Evolutionary conservation across 176 grass and related monocot genomes (phyloP), one percentile per base, ranked within the genome.

Genomic region (Carex parvula): DNA sequence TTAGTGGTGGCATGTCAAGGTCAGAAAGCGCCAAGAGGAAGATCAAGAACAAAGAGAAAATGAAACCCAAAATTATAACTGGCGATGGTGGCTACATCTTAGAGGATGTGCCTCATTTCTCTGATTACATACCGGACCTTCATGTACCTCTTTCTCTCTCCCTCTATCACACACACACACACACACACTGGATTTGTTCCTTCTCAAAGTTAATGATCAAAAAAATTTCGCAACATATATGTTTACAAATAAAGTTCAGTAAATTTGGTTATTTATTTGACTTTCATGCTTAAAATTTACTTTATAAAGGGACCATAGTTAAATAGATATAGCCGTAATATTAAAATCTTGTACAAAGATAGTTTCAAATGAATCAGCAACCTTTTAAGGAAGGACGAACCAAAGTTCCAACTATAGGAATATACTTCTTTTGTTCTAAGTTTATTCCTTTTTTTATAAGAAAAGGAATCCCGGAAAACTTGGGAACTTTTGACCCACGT

Each of bases 51-150:
- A 61, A 62, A 29, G 53, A 75, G 32, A 30, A 41, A 44, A n/a
- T 41, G 6, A 89, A 81, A 84, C 89, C 84, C 61, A 96, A 96
- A 84, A 88, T 93, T 12, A 61, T 70, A 55, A 65, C 80, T 17
- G 91, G 89, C 52, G 21, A 60, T 35, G 89, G 60, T 14, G 94
- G 94, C 2, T 96, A 91, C 68, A 91, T 96, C 79, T 88, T 93
- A 9, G 94, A 96, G 81, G 94, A 93, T 48, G 91, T 96, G 58
- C 94, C 94, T 37, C 91, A 93, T 74, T 88, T 96, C 71, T 84
- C 80, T 56, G 94, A 96, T 58, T 91, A 91, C 75, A 84, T 93
- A 10, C 89, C 83, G 1, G 55, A 79, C 30, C 87, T 93, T 66
- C 72, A 58, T 48, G 88, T 90, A 58, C 48, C 58, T 66, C 9